Base-by-base conservation (phyloP, 495 filamentous ascomycete genomes). In the Pseudoneurospora amorphoporcata region DNA sequence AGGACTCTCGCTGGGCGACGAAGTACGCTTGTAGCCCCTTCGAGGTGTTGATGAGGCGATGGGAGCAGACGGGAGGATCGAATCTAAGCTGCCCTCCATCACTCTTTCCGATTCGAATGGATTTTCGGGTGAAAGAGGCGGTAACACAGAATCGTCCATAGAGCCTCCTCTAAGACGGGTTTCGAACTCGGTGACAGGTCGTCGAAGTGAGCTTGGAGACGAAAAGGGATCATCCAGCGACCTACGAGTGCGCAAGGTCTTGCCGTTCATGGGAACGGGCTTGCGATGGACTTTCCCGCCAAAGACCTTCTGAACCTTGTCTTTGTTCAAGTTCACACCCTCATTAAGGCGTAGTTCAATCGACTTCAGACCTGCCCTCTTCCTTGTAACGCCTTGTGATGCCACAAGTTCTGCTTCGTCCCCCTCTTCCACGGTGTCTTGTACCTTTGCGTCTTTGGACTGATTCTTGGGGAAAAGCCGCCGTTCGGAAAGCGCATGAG, bases 161-260 rank as follows among this genome's bases (percentile, higher is more conserved):
- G 74, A 73, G 16, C 37, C 68, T 17, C 58, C 45, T 23, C 73
- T 71, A 8, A 76, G 75, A n/a, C 72, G 72, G 14, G 39, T 68
- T 69, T 76, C 75, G 35, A 76, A 74, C 41, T 70, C 68, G n/a
- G 72, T 74, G 8, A 41, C 45, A 14, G 53, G 14, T 38, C 75
- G 72, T 12, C 37, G 68, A n/a, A 39, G 16, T 7, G 19, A 8
- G 16, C 68, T 7, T n/a, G 71, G 39, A 19, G 80, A 79, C 9
- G 76, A 75, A 73, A 81, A 81, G 17, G 80, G 81, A 72, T 82
- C 77, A 9, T 81, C 77, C 14, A 69, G n/a, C 17, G 72, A 71
- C 23, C 38, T 70, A 70, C 71, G 65, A 19, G 72, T 69, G 68
- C 75, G 70, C 14, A 79, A 58, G 32, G 75, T 68, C 68, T 70